A percentile compares a stretch with the other conserved stretches of the same genome.
These are phyloP conservation scores for Mallotus japonicus DNA, from an alignment of 441 rosid genomes.

Conservation along the genomic window DNA sequence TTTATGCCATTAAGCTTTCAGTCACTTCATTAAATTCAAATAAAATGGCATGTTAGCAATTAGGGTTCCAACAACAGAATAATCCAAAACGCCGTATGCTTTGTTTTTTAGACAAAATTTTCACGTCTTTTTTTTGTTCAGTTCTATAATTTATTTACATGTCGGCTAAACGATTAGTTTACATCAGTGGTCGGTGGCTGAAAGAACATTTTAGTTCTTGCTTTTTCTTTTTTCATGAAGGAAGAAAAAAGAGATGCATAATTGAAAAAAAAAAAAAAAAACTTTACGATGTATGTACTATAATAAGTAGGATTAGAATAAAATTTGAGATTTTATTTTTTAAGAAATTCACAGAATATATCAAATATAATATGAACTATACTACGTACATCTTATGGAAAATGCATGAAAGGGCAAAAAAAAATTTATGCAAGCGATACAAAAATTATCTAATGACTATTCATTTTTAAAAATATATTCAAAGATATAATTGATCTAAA, in stretches of 20 bases:
- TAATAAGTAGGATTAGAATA: too few species aligned
- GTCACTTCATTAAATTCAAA: not conserved
- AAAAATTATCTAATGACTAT: too few species aligned
- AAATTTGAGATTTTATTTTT: too few species aligned
- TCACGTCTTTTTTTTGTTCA: not conserved
- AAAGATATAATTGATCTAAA: too few species aligned
- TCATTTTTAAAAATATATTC: too few species aligned
- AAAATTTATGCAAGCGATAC: too few species aligned
- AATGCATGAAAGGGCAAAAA: too few species aligned
- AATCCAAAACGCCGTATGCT: not conserved
- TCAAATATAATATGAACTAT: too few species aligned
- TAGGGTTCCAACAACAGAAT: not conserved
- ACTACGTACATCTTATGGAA: too few species aligned
- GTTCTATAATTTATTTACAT: not conserved
- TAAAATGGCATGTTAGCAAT: not conserved
- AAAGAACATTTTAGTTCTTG: not conserved
- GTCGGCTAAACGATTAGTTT: not conserved
- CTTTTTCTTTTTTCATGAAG: not conserved
- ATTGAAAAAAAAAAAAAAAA: too few species aligned
- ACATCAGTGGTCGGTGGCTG: slow-evolving; percentile 10
- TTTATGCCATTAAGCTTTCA: not conserved
- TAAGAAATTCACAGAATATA: too few species aligned
- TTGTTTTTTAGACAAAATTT: not conserved
- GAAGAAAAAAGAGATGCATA: not conserved
- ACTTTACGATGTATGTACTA: too few species aligned